Evolutionary conservation across 306 rosid species (phyloP), one percentile per base, ranked within the genome.

Genomic region (Boehmeria nivea): DNA sequence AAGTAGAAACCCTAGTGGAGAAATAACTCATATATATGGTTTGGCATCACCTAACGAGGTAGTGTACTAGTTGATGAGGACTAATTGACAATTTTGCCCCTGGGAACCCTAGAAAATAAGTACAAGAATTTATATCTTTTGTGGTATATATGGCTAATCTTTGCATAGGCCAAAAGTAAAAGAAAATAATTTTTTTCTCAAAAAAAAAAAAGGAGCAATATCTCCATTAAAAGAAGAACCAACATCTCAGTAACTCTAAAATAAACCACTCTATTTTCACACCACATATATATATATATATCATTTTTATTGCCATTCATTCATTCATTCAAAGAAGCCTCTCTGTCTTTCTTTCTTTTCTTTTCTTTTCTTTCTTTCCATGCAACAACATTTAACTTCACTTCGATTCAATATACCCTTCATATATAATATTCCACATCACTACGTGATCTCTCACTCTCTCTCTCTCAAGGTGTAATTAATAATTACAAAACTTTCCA

Each of bases 1-100:
- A 68, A 6, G 59, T 61, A 77, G 80, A 69, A 84, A 74, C 83
- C 88, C 90, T 84, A 73, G 54, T 53, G 61, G 31, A 43, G 68
- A 33, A 48, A 62, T 19, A 12, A 18, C 45, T n/a, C 45, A 40
- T 40, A 1, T 40, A 40, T 40, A 11, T 40, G 10, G 3, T 10
- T 40, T 40, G 45, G 17, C 45, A 40, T 40, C 10, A 40, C 17
- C 16, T 40, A 40, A 40, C 52, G 21, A 8, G 60, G 43, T 31
- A 45, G 9, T 49, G 36, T 46, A 46, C 60, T 61, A 27, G 34
- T 28, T 51, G 10, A n/a, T n/a, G n/a, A 44, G 26, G 56, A 55
- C 25, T 10, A 31, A 54, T 45, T 70, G 67, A 80, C 90, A 64
- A 18, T 42, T 75, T 53, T 73, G 36, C 78, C 90, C 85, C 31